Evolutionary conservation across 768 basidiomycete genomes (phyloP), one percentile per base, ranked within the genome.

Genomic region (Boletus tylopilopsis): DNA sequence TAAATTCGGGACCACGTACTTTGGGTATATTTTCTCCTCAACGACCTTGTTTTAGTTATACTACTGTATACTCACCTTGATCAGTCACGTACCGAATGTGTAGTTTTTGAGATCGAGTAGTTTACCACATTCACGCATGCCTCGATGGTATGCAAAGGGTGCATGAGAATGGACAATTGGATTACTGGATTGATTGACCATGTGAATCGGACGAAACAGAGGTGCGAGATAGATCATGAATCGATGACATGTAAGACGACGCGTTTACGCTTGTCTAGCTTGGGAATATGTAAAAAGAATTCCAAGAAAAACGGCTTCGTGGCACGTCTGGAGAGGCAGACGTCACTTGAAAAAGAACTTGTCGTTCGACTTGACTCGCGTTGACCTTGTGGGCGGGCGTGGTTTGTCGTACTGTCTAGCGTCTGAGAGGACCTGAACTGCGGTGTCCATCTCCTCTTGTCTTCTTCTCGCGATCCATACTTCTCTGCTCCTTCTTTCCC

Each of bases 401-500:
- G 47, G 43, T 49, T 42, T 42, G 51, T 49, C 49, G 39, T 54
- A n/a, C 39, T 55, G 56, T 42, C 48, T 35, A 36, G 57, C 34
- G 39, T 58, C 60, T 36, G 57, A 47, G 40, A 69, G 53, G 50
- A 70, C 63, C 45, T 74, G 70, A 57, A 74, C 71, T 30, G 64
- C 61, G 45, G 45, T 57, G 51, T 61, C 64, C 49, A 60, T 68
- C 63, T 82, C 78, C 59, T 71, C 74, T 56, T 73, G 56, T 57
- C 70, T 69, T 53, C 57, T 72, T 51, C 68, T 54, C 56, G 64
- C 55, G 41, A 72, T 65, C 51, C 68, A 66, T 42, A 72, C 72
- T 54, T 68, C 69, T 59, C 72, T 74, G 46, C 61, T 59, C 59
- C 68, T 62, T 57, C 78, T 73, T 67, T 84, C 82, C 56, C 71